Evolutionary conservation across 1,139 yeast genomes (phyloP), one percentile per base, ranked within the genome.

Genomic region (Kurtzmaniella quercitrusa): DNA sequence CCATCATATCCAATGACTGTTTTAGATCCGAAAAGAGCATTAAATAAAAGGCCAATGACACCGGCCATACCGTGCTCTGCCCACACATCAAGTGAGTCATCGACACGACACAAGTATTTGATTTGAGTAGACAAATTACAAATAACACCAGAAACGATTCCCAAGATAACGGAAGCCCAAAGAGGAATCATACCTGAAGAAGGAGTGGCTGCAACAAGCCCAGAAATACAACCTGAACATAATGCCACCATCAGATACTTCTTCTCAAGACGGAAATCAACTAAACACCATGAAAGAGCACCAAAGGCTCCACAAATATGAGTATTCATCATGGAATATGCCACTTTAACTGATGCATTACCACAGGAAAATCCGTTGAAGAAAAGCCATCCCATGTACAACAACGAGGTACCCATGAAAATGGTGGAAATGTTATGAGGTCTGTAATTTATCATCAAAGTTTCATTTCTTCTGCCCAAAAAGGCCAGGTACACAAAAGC

Each of bases 1-100:
- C 88, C 88, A 58, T 93, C 98, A 61, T 89, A 84, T 9, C 96
- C 96, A 50, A 93, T 78, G 42, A 93, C 95, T 61, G 88, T 84
- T 46, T 86, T 78, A 7, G 91, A 88, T 12, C 88, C 97, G 58
- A 93, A 89, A 3, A 93, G 59, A 0, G 89, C 97, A 60, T 91
- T 91, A 68, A 88, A 89, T 12, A 93, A 47, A 38, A 91, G 74
- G 0, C 98, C 98, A 41, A 93, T 76, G 40, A 89, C 75, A 32
- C 98, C 98, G 0, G 98, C 98, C 56, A 93, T 76, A 43, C 96
- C 98, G 84, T 93, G 98, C 80, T 91, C 98, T 18, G 98, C 98
- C 61, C 93, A 77, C 40, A 91, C 84, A 83, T 93, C 98, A 56
- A 93, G 74, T 3, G 97, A 84, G 65, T 93, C 98, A 62, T 93